A percentile compares a stretch with the other conserved stretches of the same genome.
phyloP scores from a whole-genome alignment of 306 rosid genomes.

The Mimosa bimucronata region DNA sequence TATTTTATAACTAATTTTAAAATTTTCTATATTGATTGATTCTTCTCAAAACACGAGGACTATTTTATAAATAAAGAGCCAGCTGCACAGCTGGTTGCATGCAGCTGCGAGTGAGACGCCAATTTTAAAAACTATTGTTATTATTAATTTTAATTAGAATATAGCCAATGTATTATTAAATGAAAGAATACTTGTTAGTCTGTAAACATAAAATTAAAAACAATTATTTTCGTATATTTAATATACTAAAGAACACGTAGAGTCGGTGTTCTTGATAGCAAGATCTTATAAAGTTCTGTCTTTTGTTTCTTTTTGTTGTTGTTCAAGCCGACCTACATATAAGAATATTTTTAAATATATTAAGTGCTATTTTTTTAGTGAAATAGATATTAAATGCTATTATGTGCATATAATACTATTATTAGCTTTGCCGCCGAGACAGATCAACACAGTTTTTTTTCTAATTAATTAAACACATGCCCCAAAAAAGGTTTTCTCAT shows the following conservation, averaged over 20 bases:
- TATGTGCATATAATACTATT: not conserved
- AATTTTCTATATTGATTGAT: not conserved
- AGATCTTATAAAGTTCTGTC: slow-evolving; percentile 17
- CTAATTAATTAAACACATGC: not conserved
- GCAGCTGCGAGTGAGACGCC: not conserved
- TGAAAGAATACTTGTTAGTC: not conserved
- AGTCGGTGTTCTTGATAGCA: slow-evolving; percentile 8
- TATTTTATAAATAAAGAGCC: slow-evolving; percentile 10
- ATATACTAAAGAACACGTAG: not conserved
- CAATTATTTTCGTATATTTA: not conserved
- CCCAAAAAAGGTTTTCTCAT: too few species aligned
- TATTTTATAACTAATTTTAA: not conserved
- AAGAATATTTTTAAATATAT: not conserved
- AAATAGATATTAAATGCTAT: not conserved
- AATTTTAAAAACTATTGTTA: not conserved
- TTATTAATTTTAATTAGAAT: not conserved
- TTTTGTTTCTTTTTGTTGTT: slow-evolving; percentile 22
- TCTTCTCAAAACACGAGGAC: not conserved
- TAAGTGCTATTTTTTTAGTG: not conserved
- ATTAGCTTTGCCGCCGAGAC: not conserved
- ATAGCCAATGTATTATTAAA: not conserved
- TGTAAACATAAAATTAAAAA: not conserved
- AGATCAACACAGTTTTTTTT: not conserved
- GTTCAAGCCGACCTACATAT: slow-evolving; percentile 31
- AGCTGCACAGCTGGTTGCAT: slow-evolving; percentile 14